Evolutionary conservation across 257 asterid species (phyloP).

Genomic region (Solanum pinnatisectum): DNA sequence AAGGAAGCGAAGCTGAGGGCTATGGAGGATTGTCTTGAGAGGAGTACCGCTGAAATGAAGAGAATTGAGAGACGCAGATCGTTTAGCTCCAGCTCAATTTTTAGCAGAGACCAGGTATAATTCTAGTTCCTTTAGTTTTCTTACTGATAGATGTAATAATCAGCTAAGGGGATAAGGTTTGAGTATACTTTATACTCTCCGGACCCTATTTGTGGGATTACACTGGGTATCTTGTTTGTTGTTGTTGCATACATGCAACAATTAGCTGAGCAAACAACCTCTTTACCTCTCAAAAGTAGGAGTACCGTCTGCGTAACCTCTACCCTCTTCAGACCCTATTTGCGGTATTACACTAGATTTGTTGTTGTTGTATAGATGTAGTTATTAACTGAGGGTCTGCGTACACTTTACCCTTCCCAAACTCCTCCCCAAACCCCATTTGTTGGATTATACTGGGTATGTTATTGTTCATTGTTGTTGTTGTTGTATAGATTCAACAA

Average conservation of each 20-base stretch:
- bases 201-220: background rate
- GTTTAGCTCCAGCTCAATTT: constrained; percentile 39
- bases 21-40: constrained; percentile 84
- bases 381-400: background rate
- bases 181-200: background rate
- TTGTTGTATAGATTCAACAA: background rate
- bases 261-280: background rate
- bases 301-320: background rate
- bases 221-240: background rate
- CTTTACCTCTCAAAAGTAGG: background rate
- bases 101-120: constrained; percentile 67
- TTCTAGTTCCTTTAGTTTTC: constrained; percentile 10
- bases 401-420: background rate
- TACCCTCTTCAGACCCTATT: background rate
- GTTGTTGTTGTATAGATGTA: background rate
- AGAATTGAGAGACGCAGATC: constrained; percentile 55
- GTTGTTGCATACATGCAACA: background rate
- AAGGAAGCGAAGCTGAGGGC: constrained; percentile 83
- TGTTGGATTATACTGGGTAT: background rate
- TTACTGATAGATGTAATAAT: background rate
- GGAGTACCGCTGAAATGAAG: constrained; percentile 77
- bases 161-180: background rate
- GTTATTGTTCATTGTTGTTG: too few species aligned
- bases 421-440: background rate
- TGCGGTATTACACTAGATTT: background rate